A percentile compares a stretch with the other conserved stretches of the same genome.
Evolutionary conservation across 305 asterid species (phyloP).

Genomic region (Fraxinus dipetala): DNA sequence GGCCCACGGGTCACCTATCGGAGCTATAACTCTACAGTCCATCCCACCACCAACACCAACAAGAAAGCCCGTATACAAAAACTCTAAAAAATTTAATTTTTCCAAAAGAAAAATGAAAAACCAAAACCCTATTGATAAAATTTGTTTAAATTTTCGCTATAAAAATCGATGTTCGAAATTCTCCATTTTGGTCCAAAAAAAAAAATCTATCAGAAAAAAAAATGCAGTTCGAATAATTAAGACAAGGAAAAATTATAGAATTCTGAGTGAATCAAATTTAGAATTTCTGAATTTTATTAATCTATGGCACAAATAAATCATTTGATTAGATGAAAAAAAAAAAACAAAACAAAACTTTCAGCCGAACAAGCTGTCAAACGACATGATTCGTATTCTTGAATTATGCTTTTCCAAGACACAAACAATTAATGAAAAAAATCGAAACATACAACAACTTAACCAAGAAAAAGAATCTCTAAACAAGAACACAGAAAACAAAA

Average conservation of each 20-base stretch:
- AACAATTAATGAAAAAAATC: conserved; percentile 15
- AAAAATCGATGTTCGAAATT: conserved; percentile 6
- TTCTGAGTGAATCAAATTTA: conserved; percentile 35
- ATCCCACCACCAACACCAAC: conserved; percentile 35
- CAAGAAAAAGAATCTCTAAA: not conserved
- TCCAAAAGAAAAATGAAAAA: not conserved
- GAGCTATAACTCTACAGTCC: conserved; percentile 47
- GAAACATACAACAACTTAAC: conserved; percentile 4
- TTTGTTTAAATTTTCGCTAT: not conserved
- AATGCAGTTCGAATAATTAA: not conserved
- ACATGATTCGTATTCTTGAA: conserved; percentile 2
- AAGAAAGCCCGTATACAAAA: conserved; percentile 20
- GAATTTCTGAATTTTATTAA: conserved; percentile 28
- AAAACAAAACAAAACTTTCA: conserved; percentile 16
- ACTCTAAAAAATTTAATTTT: conserved; percentile 6
- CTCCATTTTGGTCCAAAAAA: not conserved
- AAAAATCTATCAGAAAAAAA: not conserved
- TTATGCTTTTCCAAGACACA: conserved; percentile 13
- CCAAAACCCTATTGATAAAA: not conserved
- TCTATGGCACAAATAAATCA: conserved; percentile 29
- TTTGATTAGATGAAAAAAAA: conserved; percentile 4
- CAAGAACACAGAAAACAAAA: not conserved
- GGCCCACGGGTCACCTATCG: conserved; percentile 41
- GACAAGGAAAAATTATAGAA: conserved; percentile 3
- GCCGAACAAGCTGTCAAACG: not conserved